Conservation (phyloP, 352 stramenopile genomes). For the Phytopythium delawarense region DNA sequence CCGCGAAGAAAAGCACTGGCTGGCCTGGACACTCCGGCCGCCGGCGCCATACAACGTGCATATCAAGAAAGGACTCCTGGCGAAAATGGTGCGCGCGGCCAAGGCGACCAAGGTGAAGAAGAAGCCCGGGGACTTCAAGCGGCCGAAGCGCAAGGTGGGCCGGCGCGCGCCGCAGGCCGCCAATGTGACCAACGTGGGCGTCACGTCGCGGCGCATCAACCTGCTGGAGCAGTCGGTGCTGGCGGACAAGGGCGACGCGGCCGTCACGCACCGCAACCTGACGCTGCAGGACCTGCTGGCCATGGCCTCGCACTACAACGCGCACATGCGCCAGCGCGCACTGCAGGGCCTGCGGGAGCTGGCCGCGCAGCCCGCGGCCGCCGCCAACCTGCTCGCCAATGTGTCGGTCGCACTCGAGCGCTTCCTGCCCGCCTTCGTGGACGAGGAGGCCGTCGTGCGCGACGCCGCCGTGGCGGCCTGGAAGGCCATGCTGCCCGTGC, state of each 20-base stretch:
- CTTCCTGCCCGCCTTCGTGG: slow-evolving; percentile 68
- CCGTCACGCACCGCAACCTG: slow-evolving; percentile 58
- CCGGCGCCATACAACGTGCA: background rate
- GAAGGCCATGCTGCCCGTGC: slow-evolving; percentile 59
- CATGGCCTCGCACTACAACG: slow-evolving; percentile 78
- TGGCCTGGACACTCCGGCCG: background rate
- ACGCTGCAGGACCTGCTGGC: slow-evolving; percentile 64
- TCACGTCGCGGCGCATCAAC: slow-evolving; percentile 78
- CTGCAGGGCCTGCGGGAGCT: slow-evolving; percentile 66
- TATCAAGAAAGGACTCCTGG: background rate
- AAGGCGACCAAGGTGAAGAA: slow-evolving; percentile 65
- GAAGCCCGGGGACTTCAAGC: slow-evolving; percentile 86
- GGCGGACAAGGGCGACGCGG: slow-evolving; percentile 58
- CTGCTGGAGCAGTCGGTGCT: slow-evolving; percentile 78
- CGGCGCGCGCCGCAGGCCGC: slow-evolving; percentile 56
- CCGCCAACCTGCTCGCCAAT: slow-evolving; percentile 65
- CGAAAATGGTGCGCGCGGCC: slow-evolving; percentile 37
- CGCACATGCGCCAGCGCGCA: slow-evolving; percentile 67
- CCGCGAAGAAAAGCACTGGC: background rate
- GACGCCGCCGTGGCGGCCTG: slow-evolving; percentile 63
- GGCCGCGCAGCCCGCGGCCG: slow-evolving; percentile 26
- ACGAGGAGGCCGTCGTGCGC: slow-evolving; percentile 77
- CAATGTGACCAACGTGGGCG: slow-evolving; percentile 75
- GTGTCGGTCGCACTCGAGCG: slow-evolving; percentile 67
- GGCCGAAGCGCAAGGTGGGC: slow-evolving; percentile 82